Percentiles rank a stretch among this genome's conserved stretches.
Conservation (phyloP, 306 rosid species). For the Lotus japonicus region DNA sequence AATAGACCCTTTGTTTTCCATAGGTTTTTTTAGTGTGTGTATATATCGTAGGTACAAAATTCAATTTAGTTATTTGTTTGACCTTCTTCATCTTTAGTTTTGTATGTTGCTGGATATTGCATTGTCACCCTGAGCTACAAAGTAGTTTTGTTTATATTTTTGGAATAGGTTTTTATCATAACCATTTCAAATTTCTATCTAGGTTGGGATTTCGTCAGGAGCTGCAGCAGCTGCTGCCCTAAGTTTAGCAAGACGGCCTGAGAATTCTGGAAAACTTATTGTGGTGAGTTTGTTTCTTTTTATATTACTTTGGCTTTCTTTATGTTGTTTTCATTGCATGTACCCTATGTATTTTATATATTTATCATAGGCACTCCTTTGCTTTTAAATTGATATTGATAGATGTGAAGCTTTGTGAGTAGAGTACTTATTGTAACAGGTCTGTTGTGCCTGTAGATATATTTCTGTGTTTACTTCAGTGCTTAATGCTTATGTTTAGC, state of each 20-base stretch:
- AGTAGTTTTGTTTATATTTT: not conserved
- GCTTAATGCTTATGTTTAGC: no score
- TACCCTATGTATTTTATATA: not conserved
- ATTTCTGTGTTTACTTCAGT: no score
- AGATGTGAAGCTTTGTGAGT: no score
- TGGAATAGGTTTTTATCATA: not conserved
- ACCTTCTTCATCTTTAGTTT: conserved; percentile 11
- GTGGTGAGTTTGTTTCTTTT: conserved; percentile 46
- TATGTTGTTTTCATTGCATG: not conserved
- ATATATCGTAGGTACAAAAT: not conserved
- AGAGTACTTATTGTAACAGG: no score
- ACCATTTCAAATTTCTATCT: conserved; percentile 21
- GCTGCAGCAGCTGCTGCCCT: conserved; percentile 96
- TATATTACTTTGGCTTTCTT: conserved; percentile 1
- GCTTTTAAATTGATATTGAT: no score
- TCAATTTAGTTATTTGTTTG: conserved; percentile 9
- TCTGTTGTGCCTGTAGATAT: no score
- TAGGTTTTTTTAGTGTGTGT: not conserved
- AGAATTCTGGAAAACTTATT: conserved; percentile 78
- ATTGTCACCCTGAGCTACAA: not conserved
- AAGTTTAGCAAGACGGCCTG: conserved; percentile 70
- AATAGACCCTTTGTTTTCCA: not conserved
- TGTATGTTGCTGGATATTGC: conserved; percentile 14
- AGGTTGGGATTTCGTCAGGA: conserved; percentile 97
- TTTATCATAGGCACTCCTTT: no score